A percentile compares a stretch with the other conserved stretches of the same genome.
phyloP scores from a whole-genome alignment of 306 rosid species.

The Amphicarpaea edgeworthii region DNA sequence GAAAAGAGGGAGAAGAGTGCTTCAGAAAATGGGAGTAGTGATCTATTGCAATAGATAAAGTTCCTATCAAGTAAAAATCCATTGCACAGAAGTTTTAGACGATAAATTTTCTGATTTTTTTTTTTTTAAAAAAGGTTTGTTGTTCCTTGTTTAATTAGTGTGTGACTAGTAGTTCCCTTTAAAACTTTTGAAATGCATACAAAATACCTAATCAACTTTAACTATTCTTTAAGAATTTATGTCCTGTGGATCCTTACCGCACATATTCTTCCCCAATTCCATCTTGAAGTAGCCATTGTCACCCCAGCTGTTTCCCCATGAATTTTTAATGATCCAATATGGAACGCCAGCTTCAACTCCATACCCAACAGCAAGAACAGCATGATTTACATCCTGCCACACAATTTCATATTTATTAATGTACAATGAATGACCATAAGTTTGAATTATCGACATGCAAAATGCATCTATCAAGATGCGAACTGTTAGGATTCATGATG shows the following conservation, averaged over 20 bases:
- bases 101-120: not conserved
- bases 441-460: not conserved
- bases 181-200: not conserved
- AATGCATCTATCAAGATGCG: constrained; percentile 17
- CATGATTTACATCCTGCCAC: constrained; percentile 97
- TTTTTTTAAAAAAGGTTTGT: not conserved
- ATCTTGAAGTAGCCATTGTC: constrained; percentile 93
- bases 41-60: not conserved
- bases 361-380: constrained; percentile 95
- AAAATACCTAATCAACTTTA: not conserved
- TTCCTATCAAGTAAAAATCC: not conserved
- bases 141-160: constrained; percentile 24
- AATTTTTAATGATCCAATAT: constrained; percentile 91
- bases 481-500: not conserved
- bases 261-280: constrained; percentile 96
- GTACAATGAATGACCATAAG: not conserved
- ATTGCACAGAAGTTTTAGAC: not conserved
- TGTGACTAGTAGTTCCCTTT: not conserved
- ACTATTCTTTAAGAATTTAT: constrained; percentile 18
- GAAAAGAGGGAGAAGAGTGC: too few relatives aligned
- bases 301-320: constrained; percentile 93
- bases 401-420: constrained; percentile 38
- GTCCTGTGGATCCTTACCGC: constrained; percentile 68
- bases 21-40: not conserved
- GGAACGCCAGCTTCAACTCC: constrained; percentile 79